Percentiles rank a stretch among this genome's conserved stretches.
These are phyloP conservation scores for Penium margaritaceum DNA, from an alignment of 139 green algal genomes.

Conservation along the genomic window DNA sequence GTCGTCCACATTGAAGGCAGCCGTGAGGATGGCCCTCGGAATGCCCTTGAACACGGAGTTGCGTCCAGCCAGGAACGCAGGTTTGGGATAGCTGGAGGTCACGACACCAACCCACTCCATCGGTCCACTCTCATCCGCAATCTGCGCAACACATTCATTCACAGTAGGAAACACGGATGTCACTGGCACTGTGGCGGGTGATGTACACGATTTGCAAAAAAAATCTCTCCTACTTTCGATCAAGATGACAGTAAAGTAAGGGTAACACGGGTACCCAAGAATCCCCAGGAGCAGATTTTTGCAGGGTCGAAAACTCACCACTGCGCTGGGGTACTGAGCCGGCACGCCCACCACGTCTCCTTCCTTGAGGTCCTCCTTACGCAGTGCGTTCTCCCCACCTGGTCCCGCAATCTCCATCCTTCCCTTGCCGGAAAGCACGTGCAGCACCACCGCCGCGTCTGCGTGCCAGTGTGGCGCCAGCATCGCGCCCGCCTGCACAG, in stretches of 20 bases:
- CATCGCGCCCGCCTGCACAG: constrained; percentile 20
- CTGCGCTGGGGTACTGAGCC: neutral
- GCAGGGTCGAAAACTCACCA: neutral
- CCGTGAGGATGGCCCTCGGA: neutral
- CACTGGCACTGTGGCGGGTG: neutral
- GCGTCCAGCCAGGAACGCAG: constrained; percentile 18
- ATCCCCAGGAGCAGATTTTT: neutral
- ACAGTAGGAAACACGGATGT: neutral
- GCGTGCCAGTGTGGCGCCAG: constrained; percentile 14
- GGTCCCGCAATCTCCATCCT: constrained; percentile 18
- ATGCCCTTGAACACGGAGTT: constrained; percentile 38
- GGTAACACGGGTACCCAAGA: too few species aligned
- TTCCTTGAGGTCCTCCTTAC: constrained; percentile 13
- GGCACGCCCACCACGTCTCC: constrained; percentile 22
- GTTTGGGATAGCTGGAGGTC: neutral
- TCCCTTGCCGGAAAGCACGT: constrained; percentile 19
- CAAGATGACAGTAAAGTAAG: too few species aligned
- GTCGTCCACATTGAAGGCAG: constrained; percentile 28
- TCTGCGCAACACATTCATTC: neutral
- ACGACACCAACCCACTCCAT: neutral
- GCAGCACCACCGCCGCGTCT: constrained; percentile 18
- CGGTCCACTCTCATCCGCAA: neutral
- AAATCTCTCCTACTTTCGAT: too few species aligned
- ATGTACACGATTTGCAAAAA: too few species aligned
- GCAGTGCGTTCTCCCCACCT: constrained; percentile 1